Percentiles rank a stretch among this genome's conserved stretches.
These are phyloP conservation scores for Plectosphaerella cucumerina DNA, from an alignment of 2,329 filamentous ascomycete genomes.

Conservation along the genomic window DNA sequence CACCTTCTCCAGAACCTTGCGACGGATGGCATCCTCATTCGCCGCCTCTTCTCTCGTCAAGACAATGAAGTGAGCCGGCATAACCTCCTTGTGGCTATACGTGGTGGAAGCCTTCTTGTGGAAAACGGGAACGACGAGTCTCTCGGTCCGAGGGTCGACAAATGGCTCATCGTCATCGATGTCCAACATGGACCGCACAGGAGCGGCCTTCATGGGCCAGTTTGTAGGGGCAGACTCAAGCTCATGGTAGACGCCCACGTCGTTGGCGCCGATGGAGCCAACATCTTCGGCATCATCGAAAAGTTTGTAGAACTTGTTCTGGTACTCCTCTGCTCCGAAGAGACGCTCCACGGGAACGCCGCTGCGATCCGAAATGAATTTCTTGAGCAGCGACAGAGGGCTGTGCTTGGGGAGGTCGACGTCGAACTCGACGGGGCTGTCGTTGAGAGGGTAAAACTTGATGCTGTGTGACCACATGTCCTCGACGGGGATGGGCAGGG, in stretches of 20 bases:
- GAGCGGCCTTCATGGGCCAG: slow-evolving; percentile 51
- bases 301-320: slow-evolving; percentile 79
- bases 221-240: slow-evolving; percentile 77
- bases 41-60: slow-evolving; percentile 64
- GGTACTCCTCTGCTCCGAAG: slow-evolving; percentile 81
- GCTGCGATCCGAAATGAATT: slow-evolving; percentile 63
- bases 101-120: slow-evolving; percentile 39
- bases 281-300: slow-evolving; percentile 67
- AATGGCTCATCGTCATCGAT: slow-evolving; percentile 31
- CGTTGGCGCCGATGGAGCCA: slow-evolving; percentile 66
- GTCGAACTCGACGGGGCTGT: slow-evolving; percentile 64
- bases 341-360: slow-evolving; percentile 62
- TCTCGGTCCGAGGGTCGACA: slow-evolving; percentile 55
- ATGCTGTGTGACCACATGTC: slow-evolving; percentile 74
- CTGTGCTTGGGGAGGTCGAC: slow-evolving; percentile 79
- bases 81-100: slow-evolving; percentile 19
- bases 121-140: slow-evolving; percentile 66
- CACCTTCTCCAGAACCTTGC: slow-evolving; percentile 74
- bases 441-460: slow-evolving; percentile 72
- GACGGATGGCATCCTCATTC: slow-evolving; percentile 66
- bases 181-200: slow-evolving; percentile 48
- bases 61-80: slow-evolving; percentile 67
- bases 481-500: slow-evolving; percentile 83
- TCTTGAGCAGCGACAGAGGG: slow-evolving; percentile 64
- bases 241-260: slow-evolving; percentile 69